Conservation (phyloP, 306 rosid species). For the Inga laurina region DNA sequence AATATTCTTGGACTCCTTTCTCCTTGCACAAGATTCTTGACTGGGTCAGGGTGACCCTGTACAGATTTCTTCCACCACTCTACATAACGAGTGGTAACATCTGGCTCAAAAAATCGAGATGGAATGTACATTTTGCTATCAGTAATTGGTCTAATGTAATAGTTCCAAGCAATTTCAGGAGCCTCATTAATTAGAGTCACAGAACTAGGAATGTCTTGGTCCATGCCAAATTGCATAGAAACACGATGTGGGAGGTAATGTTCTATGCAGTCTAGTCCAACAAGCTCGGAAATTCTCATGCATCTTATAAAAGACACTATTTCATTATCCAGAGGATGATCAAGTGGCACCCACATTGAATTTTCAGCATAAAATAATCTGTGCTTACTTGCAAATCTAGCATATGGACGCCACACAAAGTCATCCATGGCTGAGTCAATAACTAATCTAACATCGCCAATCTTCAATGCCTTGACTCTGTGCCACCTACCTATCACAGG, state of each 20-base stretch:
- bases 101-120: conserved; percentile 33
- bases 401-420: conserved; percentile 57
- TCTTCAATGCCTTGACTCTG: conserved; percentile 20
- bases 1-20: conserved; percentile 20
- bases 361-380: conserved; percentile 31
- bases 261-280: not conserved
- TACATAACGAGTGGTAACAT: conserved; percentile 36
- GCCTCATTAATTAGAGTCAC: too few relatives aligned
- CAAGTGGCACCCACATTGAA: conserved; percentile 31
- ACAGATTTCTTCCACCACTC: conserved; percentile 33
- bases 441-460: conserved; percentile 39
- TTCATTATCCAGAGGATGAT: conserved; percentile 19
- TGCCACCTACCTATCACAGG: conserved; percentile 48
- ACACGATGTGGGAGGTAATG: conserved; percentile 44
- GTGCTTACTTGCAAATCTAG: conserved; percentile 21
- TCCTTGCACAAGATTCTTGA: not conserved
- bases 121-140: conserved; percentile 37
- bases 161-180: conserved; percentile 41
- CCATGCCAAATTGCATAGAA: too few relatives aligned
- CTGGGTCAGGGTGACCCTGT: not conserved
- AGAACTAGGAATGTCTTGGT: too few relatives aligned
- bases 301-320: not conserved
- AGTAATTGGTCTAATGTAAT: conserved; percentile 26
- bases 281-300: too few relatives aligned
- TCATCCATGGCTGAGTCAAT: conserved; percentile 34